Evolutionary conservation across 1,139 yeast species (phyloP).

Genomic region (Hanseniaspora gamundiae): DNA sequence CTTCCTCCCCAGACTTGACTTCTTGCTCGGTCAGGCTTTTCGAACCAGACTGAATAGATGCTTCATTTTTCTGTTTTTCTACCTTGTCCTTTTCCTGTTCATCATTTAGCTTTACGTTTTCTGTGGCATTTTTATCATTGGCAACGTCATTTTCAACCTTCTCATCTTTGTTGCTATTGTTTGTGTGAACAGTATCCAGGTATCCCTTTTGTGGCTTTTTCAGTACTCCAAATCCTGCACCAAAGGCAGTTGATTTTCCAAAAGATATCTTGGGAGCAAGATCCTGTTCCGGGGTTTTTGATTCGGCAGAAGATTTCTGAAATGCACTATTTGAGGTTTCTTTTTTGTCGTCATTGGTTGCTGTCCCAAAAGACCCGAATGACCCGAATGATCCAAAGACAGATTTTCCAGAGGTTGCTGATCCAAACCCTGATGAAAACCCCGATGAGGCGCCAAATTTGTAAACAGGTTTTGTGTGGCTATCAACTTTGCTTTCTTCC

Average conservation of each 20-base stretch:
- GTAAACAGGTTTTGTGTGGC: slow-evolving; percentile 10
- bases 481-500: slow-evolving; percentile 3
- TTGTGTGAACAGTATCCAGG: too few relatives aligned
- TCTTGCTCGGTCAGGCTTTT: slow-evolving; percentile 26
- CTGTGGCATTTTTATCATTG: slow-evolving; percentile 2
- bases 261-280: slow-evolving; percentile 10
- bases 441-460: slow-evolving; percentile 43
- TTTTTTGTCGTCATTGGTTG: neutral
- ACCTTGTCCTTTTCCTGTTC: slow-evolving; percentile 4
- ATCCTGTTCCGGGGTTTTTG: too few relatives aligned
- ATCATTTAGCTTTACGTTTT: neutral
- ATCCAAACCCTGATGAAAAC: slow-evolving; percentile 17
- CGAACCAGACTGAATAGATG: neutral
- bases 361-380: slow-evolving; percentile 11
- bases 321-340: too few relatives aligned
- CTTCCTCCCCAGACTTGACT: slow-evolving; percentile 82
- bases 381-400: slow-evolving; percentile 27
- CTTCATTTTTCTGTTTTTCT: slow-evolving; percentile 5
- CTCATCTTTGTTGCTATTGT: slow-evolving; percentile 26
- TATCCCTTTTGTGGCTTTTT: slow-evolving; percentile 34
- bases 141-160: slow-evolving; percentile 12
- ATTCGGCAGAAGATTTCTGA: too few relatives aligned
- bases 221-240: slow-evolving; percentile 41
- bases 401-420: slow-evolving; percentile 23
- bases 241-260: slow-evolving; percentile 33